These are phyloP conservation scores for Vitellaria paradoxa DNA, from an alignment of 179 eudicot species.

Conservation along the genomic window DNA sequence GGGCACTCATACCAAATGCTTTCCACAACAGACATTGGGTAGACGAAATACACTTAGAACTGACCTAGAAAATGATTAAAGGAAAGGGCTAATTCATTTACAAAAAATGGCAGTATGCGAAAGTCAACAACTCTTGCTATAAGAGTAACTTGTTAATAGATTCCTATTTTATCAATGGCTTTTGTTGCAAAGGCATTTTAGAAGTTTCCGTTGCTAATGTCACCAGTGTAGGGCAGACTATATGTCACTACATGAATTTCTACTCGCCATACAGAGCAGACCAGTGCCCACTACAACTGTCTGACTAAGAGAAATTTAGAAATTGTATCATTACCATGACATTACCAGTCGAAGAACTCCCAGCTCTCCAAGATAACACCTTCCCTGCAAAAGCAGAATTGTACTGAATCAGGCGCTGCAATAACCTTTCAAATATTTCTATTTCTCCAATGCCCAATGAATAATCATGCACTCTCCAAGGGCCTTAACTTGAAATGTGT, in stretches of 20 bases:
- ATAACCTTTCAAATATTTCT: background rate
- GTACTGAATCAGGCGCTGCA: background rate
- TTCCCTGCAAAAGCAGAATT: constrained; percentile 45
- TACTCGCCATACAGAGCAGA: background rate
- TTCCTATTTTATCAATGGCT: background rate
- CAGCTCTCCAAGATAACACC: constrained; percentile 64
- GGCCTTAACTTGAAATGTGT: background rate
- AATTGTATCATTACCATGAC: constrained; percentile 46
- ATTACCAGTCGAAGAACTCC: constrained; percentile 37
- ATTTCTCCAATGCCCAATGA: background rate
- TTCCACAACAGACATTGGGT: too few relatives aligned
- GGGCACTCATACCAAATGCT: too few relatives aligned
- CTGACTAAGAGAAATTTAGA: background rate
- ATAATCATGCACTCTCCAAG: background rate
- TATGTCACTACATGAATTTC: background rate
- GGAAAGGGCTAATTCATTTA: too few relatives aligned
- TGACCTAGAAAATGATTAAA: too few relatives aligned
- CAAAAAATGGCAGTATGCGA: background rate
- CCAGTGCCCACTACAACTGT: background rate
- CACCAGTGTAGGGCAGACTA: too few relatives aligned
- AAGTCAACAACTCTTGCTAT: background rate
- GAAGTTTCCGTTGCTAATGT: background rate
- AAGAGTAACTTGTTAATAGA: background rate
- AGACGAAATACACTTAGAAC: too few relatives aligned
- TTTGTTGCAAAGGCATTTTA: background rate